A percentile compares a stretch with the other conserved stretches of the same genome.
These are phyloP conservation scores for Aphanocladium album DNA, from an alignment of 2,329 filamentous ascomycete genomes.

Conservation along the genomic window DNA sequence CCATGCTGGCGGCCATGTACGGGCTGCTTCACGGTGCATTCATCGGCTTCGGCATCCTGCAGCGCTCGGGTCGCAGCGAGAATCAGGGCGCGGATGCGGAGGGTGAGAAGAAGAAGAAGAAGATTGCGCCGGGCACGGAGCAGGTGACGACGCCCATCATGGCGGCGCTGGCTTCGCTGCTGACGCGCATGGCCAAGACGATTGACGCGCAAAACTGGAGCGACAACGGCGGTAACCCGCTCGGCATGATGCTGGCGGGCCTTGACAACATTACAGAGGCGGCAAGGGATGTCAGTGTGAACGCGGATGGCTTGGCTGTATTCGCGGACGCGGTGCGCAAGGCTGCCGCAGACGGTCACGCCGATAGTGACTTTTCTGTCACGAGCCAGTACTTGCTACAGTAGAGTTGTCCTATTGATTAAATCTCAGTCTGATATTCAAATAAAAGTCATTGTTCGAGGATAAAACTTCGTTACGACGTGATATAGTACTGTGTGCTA, in stretches of 20 bases:
- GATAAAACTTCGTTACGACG: too few relatives aligned
- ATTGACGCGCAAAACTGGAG: constrained; percentile 21
- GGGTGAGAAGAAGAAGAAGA: not conserved
- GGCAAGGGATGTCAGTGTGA: not conserved
- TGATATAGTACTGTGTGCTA: too few relatives aligned
- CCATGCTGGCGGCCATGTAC: constrained; percentile 23
- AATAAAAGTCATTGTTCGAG: too few relatives aligned
- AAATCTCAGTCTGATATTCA: too few relatives aligned
- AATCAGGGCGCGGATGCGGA: not conserved
- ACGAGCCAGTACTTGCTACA: not conserved
- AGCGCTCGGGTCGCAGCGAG: constrained; percentile 5
- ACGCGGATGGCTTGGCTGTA: constrained; percentile 10
- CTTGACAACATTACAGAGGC: constrained; percentile 20
- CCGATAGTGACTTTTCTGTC: not conserved
- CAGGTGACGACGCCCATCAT: constrained; percentile 21
- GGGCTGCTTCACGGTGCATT: constrained; percentile 24
- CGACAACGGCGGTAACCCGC: constrained; percentile 22
- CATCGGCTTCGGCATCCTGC: constrained; percentile 21
- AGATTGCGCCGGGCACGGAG: constrained; percentile 9
- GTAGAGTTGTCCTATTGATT: not conserved
- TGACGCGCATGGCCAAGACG: constrained; percentile 17
- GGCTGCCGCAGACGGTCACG: not conserved
- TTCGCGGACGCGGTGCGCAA: constrained; percentile 19
- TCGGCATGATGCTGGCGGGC: constrained; percentile 22
- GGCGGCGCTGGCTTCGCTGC: constrained; percentile 22